A percentile compares a stretch with the other conserved stretches of the same genome.
Evolutionary conservation across 345 rosid genomes (phyloP).

Genomic region (Isatis tinctoria): DNA sequence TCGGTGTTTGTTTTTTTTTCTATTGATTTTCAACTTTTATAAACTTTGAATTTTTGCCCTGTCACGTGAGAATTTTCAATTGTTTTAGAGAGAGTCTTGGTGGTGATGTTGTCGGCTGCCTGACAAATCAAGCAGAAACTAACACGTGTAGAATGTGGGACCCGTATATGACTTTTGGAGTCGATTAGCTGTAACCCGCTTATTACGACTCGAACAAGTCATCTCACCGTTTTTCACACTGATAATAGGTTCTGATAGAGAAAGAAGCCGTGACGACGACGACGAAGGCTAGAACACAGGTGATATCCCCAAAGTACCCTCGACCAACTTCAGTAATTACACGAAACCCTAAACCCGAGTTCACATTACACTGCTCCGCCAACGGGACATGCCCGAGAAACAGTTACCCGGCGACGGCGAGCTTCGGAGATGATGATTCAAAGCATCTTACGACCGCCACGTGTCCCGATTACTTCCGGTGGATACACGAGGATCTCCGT

Average conservation of each 20-base stretch:
- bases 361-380: conserved; percentile 18
- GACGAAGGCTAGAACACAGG: background rate
- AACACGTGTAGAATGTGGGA: conserved; percentile 12
- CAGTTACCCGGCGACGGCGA: conserved; percentile 34
- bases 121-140: background rate
- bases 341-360: conserved; percentile 17
- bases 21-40: background rate
- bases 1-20: no score
- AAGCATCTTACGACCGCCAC: conserved; percentile 18
- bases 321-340: background rate
- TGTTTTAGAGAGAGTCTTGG: background rate
- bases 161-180: background rate
- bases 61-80: conserved; percentile 19
- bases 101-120: conserved; percentile 11
- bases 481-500: conserved; percentile 73
- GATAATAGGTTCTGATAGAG: conserved; percentile 5
- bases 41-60: background rate
- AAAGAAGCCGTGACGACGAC: conserved; percentile 13
- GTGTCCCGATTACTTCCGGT: conserved; percentile 61
- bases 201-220: conserved; percentile 2
- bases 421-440: conserved; percentile 18
- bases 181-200: conserved; percentile 15
- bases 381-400: conserved; percentile 33
- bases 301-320: conserved; percentile 26
- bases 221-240: background rate